Evolutionary conservation across 1,284 basidiomycete genomes (phyloP).

Genomic region (Schizophyllum amplum): DNA sequence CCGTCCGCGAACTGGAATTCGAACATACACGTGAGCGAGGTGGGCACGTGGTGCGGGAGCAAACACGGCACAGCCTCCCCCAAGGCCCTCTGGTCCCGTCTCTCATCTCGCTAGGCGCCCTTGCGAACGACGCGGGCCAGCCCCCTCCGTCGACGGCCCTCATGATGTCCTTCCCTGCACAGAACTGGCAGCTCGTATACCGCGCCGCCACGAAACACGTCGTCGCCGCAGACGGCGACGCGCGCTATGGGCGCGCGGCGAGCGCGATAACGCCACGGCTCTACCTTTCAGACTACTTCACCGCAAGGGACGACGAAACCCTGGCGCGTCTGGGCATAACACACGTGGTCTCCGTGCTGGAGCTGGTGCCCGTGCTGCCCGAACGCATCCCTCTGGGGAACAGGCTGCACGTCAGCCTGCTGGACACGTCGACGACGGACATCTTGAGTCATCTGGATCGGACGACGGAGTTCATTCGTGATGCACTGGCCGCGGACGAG

Average conservation of each 20-base stretch:
- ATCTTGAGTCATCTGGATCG: constrained; percentile 50
- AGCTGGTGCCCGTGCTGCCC: constrained; percentile 36
- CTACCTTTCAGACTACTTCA: constrained; percentile 56
- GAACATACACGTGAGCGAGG: background rate
- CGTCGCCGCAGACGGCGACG: constrained; percentile 7
- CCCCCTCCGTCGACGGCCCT: no score
- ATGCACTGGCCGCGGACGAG: constrained; percentile 44
- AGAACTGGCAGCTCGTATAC: constrained; percentile 25
- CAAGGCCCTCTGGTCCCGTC: no score
- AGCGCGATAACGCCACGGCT: constrained; percentile 51
- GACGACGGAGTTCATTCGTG: constrained; percentile 56
- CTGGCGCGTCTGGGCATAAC: constrained; percentile 54
- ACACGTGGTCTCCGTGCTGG: constrained; percentile 58
- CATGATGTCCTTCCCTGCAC: constrained; percentile 29
- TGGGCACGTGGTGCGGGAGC: background rate
- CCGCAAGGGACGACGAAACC: constrained; percentile 38
- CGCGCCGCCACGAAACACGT: constrained; percentile 6
- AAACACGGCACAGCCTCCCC: background rate
- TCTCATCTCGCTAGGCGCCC: no score
- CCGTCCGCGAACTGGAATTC: background rate
- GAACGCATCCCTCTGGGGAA: constrained; percentile 36
- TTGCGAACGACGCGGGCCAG: no score
- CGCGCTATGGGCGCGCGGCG: constrained; percentile 26
- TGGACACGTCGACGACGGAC: constrained; percentile 45
- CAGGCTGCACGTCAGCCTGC: constrained; percentile 46